These are phyloP conservation scores for Brettanomyces naardenensis DNA, from an alignment of 805 yeast genomes.

Conservation along the genomic window DNA sequence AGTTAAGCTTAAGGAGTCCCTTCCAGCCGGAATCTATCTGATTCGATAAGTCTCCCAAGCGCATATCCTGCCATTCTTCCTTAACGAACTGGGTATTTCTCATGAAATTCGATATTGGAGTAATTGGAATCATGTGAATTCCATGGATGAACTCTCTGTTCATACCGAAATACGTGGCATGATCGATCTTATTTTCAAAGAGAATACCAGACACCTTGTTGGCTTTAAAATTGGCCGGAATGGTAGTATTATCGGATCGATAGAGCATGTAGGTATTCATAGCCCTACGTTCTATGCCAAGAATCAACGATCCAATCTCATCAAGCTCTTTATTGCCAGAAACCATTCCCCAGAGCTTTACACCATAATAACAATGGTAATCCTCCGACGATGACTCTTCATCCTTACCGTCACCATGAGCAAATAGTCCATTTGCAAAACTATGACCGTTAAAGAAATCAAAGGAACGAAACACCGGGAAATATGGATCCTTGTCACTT, in stretches of 20 bases:
- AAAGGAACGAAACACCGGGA: slow-evolving; percentile 59
- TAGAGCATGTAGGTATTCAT: slow-evolving; percentile 50
- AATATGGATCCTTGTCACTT: slow-evolving; percentile 37
- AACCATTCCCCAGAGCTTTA: slow-evolving; percentile 62
- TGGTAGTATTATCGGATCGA: slow-evolving; percentile 36
- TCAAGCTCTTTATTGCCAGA: slow-evolving; percentile 45
- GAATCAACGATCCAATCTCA: slow-evolving; percentile 48
- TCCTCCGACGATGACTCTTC: slow-evolving; percentile 71
- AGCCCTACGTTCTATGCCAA: slow-evolving; percentile 46
- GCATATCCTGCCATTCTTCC: slow-evolving; percentile 34
- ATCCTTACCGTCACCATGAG: slow-evolving; percentile 60
- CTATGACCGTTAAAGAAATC: slow-evolving; percentile 73
- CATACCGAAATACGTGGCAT: slow-evolving; percentile 64
- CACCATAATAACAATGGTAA: slow-evolving; percentile 58
- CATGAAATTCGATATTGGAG: slow-evolving; percentile 51
- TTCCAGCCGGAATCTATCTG: slow-evolving; percentile 53
- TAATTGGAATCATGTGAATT: slow-evolving; percentile 69
- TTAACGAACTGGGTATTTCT: slow-evolving; percentile 42
- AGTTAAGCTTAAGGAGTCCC: slow-evolving; percentile 42
- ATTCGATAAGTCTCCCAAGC: slow-evolving; percentile 28
- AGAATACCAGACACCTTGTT: slow-evolving; percentile 64
- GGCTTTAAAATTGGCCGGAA: slow-evolving; percentile 42
- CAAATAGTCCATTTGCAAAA: slow-evolving; percentile 65
- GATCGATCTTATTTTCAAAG: slow-evolving; percentile 66
- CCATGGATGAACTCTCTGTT: slow-evolving; percentile 63